Percentiles rank a stretch among this genome's conserved stretches.
phyloP scores from a whole-genome alignment of 1,284 basidiomycete species.

The Earliella scabrosa region DNA sequence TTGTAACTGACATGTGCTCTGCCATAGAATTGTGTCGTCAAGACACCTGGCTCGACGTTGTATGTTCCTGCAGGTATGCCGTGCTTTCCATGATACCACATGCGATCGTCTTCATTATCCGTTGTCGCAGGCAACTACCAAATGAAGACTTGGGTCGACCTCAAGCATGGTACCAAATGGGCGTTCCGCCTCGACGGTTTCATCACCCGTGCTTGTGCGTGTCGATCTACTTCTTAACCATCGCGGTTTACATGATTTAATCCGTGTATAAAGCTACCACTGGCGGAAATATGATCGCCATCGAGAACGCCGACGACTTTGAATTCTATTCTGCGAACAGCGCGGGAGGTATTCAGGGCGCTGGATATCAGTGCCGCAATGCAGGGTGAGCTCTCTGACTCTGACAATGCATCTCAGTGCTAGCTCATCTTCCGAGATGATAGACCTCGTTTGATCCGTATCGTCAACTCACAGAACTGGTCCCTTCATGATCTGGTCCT shows the following conservation, averaged over 20 bases:
- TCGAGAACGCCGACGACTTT: slow-evolving; percentile 40
- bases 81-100: too few relatives aligned
- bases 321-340: slow-evolving; percentile 42
- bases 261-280: slow-evolving; percentile 37
- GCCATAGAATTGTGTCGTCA: slow-evolving; percentile 33
- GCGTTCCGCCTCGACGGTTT: slow-evolving; percentile 39
- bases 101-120: not conserved
- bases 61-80: slow-evolving; percentile 33
- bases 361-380: slow-evolving; percentile 39
- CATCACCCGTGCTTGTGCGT: slow-evolving; percentile 34
- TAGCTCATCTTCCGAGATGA: not conserved
- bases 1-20: not conserved
- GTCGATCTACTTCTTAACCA: not conserved
- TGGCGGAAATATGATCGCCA: slow-evolving; percentile 37
- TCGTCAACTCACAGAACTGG: slow-evolving; percentile 37
- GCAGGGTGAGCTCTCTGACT: slow-evolving; percentile 28
- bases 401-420: not conserved
- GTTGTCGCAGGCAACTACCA: slow-evolving; percentile 31
- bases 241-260: not conserved
- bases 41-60: slow-evolving; percentile 34
- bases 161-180: slow-evolving; percentile 37
- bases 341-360: slow-evolving; percentile 40
- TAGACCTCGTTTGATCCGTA: slow-evolving; percentile 38
- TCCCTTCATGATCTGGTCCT: slow-evolving; percentile 43
- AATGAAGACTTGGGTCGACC: slow-evolving; percentile 37